A percentile compares a stretch with the other conserved stretches of the same genome.
Evolutionary conservation across 1,284 basidiomycete species (phyloP).

Genomic region (Malassezia sp.): DNA sequence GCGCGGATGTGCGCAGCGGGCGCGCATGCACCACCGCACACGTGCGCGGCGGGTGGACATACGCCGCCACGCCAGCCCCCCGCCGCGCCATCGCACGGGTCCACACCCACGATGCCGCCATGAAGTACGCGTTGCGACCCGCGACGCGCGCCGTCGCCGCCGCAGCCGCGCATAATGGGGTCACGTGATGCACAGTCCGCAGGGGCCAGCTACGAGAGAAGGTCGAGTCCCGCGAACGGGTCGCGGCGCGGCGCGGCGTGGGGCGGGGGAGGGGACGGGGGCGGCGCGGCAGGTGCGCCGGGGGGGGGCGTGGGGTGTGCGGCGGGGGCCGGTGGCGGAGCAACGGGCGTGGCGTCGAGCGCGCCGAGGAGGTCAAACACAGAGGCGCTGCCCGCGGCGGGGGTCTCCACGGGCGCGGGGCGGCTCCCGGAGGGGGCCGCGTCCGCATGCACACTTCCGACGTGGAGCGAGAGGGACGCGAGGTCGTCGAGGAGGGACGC

Average conservation of each 20-base stretch:
- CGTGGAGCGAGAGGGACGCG: conserved; percentile 24
- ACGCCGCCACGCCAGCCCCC: no score
- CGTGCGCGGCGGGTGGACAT: no score
- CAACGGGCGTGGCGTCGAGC: conserved; percentile 1
- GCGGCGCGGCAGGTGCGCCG: conserved; percentile 19
- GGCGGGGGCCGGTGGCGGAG: conserved; percentile 16
- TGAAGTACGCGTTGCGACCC: no score
- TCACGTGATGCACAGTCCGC: not conserved
- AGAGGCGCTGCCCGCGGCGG: not conserved
- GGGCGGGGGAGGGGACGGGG: conserved; percentile 5
- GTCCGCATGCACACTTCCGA: not conserved
- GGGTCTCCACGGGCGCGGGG: no score
- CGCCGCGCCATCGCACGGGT: no score
- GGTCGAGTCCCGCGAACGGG: conserved; percentile 38
- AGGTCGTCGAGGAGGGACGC: conserved; percentile 30
- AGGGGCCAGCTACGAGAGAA: conserved; percentile 25
- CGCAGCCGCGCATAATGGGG: no score
- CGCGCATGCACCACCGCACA: not conserved
- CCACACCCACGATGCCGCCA: no score
- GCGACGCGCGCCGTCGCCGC: no score
- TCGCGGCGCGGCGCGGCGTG: conserved; percentile 15
- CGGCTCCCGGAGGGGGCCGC: not conserved
- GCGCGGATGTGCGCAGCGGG: no score
- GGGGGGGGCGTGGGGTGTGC: conserved; percentile 13
- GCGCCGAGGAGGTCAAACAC: conserved; percentile 11